Conservation (phyloP, 805 yeast species). For the Pichia heedii region DNA sequence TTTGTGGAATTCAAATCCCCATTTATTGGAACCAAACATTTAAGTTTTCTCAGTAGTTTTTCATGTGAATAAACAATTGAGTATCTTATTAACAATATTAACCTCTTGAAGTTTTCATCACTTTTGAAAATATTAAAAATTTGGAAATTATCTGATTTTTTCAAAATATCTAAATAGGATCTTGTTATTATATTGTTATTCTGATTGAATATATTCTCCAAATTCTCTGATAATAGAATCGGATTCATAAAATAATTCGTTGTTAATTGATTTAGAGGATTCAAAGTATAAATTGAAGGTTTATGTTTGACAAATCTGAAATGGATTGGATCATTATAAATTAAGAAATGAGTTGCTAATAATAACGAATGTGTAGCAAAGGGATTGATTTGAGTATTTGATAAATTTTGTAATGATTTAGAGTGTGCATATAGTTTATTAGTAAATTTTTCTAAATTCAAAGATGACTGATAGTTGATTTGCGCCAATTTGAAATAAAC, state of each 20-base stretch:
- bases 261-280: slow-evolving; percentile 16
- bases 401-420: slow-evolving; percentile 9
- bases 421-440: slow-evolving; percentile 1
- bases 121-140: slow-evolving; percentile 11
- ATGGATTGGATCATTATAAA: slow-evolving; percentile 20
- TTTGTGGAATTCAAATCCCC: slow-evolving; percentile 4
- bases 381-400: slow-evolving; percentile 5
- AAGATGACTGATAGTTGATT: slow-evolving; percentile 10
- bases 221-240: slow-evolving; percentile 15
- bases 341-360: slow-evolving; percentile 17
- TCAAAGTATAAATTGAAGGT: slow-evolving; percentile 13
- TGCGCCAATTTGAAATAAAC: slow-evolving; percentile 7
- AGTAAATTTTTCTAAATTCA: slow-evolving; percentile 3
- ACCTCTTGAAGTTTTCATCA: slow-evolving; percentile 12
- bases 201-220: slow-evolving; percentile 11
- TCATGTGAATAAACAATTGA: slow-evolving; percentile 27
- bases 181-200: slow-evolving; percentile 9
- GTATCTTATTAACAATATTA: slow-evolving; percentile 22
- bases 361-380: slow-evolving; percentile 11
- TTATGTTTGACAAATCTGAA: slow-evolving; percentile 14
- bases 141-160: slow-evolving; percentile 11
- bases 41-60: slow-evolving; percentile 12
- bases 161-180: slow-evolving; percentile 13
- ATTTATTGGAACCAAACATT: slow-evolving; percentile 8
- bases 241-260: slow-evolving; percentile 18